These are phyloP conservation scores for Rickenella mellea DNA, from an alignment of 768 basidiomycete species.

Conservation along the genomic window DNA sequence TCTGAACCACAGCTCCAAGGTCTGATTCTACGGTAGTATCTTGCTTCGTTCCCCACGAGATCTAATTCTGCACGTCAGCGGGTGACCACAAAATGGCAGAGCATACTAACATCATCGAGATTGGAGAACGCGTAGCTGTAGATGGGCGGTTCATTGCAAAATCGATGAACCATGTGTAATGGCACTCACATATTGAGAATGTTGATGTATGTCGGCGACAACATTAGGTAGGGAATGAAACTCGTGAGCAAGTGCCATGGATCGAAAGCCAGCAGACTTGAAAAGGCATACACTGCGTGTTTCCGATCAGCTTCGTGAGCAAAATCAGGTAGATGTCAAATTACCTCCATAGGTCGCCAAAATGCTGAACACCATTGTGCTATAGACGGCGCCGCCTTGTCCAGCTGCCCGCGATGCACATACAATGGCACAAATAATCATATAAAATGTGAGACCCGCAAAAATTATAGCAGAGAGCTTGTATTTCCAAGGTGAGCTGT, in stretches of 20 bases:
- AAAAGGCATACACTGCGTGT: slow-evolving; percentile 57
- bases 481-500: slow-evolving; percentile 82
- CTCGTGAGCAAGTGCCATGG: slow-evolving; percentile 96
- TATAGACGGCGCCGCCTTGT: slow-evolving; percentile 58
- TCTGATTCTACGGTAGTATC: slow-evolving; percentile 64
- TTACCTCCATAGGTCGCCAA: slow-evolving; percentile 75
- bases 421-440: slow-evolving; percentile 73
- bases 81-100: background rate
- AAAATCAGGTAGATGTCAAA: slow-evolving; percentile 9
- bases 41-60: slow-evolving; percentile 96
- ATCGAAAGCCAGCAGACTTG: slow-evolving; percentile 79
- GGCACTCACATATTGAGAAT: slow-evolving; percentile 60
- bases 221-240: slow-evolving; percentile 78
- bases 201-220: slow-evolving; percentile 76
- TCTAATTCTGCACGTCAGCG: slow-evolving; percentile 28
- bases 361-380: slow-evolving; percentile 77
- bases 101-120: slow-evolving; percentile 62
- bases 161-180: background rate
- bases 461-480: slow-evolving; percentile 65
- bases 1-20: slow-evolving; percentile 76
- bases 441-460: slow-evolving; percentile 72
- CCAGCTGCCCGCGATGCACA: slow-evolving; percentile 66
- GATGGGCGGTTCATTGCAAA: slow-evolving; percentile 2
- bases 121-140: slow-evolving; percentile 77
- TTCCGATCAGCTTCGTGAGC: slow-evolving; percentile 2